Base-by-base conservation (phyloP, 2,329 filamentous ascomycete genomes). In the Botrytis medusae region DNA sequence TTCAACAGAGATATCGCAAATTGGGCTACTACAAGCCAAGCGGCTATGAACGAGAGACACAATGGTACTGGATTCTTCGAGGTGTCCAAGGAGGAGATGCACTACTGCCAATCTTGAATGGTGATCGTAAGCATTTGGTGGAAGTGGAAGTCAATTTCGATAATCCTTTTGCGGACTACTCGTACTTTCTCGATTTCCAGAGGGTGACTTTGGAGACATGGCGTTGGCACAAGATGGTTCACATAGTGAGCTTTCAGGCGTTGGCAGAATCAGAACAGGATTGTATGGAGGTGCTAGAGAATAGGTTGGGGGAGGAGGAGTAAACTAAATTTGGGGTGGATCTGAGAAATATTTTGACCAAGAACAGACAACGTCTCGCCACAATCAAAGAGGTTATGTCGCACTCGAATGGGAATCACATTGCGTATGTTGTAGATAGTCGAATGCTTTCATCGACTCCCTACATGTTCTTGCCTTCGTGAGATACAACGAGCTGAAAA, bases 31-130 rank as follows among this genome's bases (percentile, higher is more conserved):
- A 29, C 29, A 7, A 48, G 37, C 25, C 48, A 10, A 54, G 25
- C n/a, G 69, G 54, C 42, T 46, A 18, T 34, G 20, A 29, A 32
- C 40, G n/a, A n/a, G 25, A 12, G 25, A 48, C 42, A 7, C 44
- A 72, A 37, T 70, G 73, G 73, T 74, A 72, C 29, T 74, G 62
- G 44, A 16, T 76, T 51, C 37, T 74, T 25, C 59, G 62, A n/a
- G 64, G 48, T 9, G 20, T 73, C 2, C 69, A 75, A 67, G 74
- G 73, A 16, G 72, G 61, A n/a, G 6, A 25, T 29, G 54, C 70
- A 5, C 59, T 76, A 25, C 20, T 44, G 34, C 48, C 69, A 32
- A 75, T 76, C 40, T 57, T 69, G 42, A 70, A 74, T n/a, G 74
- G 73, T 7, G 57, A 73, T n/a, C 44, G 73, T 16, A 74, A 74